phyloP scores from a whole-genome alignment of 768 basidiomycete species.

The Suillus cothurnatus region DNA sequence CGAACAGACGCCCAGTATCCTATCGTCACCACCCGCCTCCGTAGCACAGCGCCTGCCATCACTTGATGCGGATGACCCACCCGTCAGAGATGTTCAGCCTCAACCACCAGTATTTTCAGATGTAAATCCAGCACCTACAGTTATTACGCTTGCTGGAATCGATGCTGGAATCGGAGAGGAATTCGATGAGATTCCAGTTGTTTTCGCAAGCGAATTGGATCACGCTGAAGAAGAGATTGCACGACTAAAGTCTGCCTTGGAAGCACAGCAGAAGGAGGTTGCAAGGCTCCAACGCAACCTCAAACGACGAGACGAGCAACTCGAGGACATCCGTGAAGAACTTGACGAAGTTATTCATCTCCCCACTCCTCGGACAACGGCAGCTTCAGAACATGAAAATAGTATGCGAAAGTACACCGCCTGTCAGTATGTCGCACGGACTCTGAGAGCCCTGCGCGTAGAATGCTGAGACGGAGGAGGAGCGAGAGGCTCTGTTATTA shows the following conservation, averaged over 20 bases:
- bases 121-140: background rate
- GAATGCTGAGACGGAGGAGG: background rate
- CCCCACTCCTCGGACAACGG: background rate
- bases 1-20: background rate
- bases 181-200: conserved; percentile 5
- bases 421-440: conserved; percentile 12
- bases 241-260: background rate
- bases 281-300: conserved; percentile 8
- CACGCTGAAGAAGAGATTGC: conserved; percentile 8
- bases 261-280: conserved; percentile 11
- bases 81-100: background rate
- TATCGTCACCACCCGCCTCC: background rate
- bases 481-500: conserved; percentile 8
- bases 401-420: conserved; percentile 12
- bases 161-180: background rate
- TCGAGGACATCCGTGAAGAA: conserved; percentile 3
- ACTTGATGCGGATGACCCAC: background rate
- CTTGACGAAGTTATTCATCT: conserved; percentile 5
- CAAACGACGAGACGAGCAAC: conserved; percentile 6
- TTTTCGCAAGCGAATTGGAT: conserved; percentile 2
- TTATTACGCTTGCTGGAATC: background rate
- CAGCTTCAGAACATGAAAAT: conserved; percentile 6
- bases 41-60: background rate
- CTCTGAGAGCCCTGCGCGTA: conserved; percentile 7
- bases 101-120: background rate